Conservation (phyloP, 2,329 filamentous ascomycete species). For the Fusarium tanahbumbuense region DNA sequence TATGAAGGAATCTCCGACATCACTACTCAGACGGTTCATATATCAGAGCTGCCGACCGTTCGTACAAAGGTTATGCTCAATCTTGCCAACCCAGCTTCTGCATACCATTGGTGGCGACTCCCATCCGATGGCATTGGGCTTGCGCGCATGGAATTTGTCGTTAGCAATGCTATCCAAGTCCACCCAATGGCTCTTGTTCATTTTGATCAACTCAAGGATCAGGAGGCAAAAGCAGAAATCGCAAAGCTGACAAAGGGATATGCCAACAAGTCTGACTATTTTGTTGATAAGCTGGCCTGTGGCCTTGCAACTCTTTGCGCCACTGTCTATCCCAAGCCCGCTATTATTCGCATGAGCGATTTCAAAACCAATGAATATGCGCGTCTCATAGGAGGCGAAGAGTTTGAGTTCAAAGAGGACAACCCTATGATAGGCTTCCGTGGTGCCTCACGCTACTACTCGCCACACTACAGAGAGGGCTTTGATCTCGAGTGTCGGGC, state of each 20-base stretch:
- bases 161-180: constrained; percentile 53
- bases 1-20: constrained; percentile 53
- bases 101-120: constrained; percentile 55
- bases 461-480: constrained; percentile 52
- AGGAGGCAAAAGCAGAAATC: constrained; percentile 44
- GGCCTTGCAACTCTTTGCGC: constrained; percentile 54
- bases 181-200: constrained; percentile 53
- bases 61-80: constrained; percentile 54
- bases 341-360: constrained; percentile 54
- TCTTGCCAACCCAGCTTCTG: constrained; percentile 52
- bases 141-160: constrained; percentile 55
- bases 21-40: constrained; percentile 47
- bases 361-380: constrained; percentile 58
- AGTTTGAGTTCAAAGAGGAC: constrained; percentile 54
- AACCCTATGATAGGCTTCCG: constrained; percentile 58
- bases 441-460: constrained; percentile 56
- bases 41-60: constrained; percentile 40
- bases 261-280: constrained; percentile 52
- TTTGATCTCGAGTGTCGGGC: constrained; percentile 55
- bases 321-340: constrained; percentile 53
- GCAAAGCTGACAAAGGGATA: constrained; percentile 48
- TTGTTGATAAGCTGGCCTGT: constrained; percentile 52
- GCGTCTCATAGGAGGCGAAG: constrained; percentile 52
- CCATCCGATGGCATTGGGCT: constrained; percentile 54
- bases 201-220: constrained; percentile 49